A percentile compares a stretch with the other conserved stretches of the same genome.
phyloP scores from a whole-genome alignment of 768 basidiomycete species.

The Lentinula sp. region DNA sequence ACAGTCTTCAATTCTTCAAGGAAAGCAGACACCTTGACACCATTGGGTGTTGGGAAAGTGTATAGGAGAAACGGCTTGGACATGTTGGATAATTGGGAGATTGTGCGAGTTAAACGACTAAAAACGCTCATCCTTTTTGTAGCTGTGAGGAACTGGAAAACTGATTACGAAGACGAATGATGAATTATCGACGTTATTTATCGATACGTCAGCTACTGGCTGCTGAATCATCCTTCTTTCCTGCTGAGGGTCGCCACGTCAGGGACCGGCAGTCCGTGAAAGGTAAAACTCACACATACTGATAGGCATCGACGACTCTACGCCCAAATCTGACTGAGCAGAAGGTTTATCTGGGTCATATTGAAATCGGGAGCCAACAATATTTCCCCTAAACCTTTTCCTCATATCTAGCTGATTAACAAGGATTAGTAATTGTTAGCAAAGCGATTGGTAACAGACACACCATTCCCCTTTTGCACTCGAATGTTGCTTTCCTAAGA shows the following conservation, averaged over 20 bases:
- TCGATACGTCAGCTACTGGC: not conserved
- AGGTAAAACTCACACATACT: not conserved
- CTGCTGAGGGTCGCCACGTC: not conserved
- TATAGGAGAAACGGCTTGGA: slow-evolving; percentile 44
- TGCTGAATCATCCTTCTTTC: not conserved
- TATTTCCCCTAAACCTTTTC: slow-evolving; percentile 75
- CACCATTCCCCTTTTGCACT: slow-evolving; percentile 90
- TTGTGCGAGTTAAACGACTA: not conserved
- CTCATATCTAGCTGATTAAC: slow-evolving; percentile 69
- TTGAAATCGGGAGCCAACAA: slow-evolving; percentile 46
- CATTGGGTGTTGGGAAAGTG: slow-evolving; percentile 58
- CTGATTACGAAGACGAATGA: not conserved
- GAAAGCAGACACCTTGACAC: slow-evolving; percentile 38
- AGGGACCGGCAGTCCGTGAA: not conserved
- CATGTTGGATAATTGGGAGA: not conserved
- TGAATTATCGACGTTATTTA: not conserved
- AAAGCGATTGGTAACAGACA: slow-evolving; percentile 17
- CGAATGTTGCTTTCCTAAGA: slow-evolving; percentile 76
- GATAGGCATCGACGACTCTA: not conserved
- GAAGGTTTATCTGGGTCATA: slow-evolving; percentile 18
- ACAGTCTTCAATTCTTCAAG: slow-evolving; percentile 59
- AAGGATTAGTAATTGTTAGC: not conserved
- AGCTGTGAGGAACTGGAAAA: not conserved
- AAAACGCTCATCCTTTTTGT: not conserved
- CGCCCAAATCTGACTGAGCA: not conserved